These are phyloP conservation scores for Gyrodon lividus DNA, from an alignment of 768 basidiomycete genomes.

Conservation along the genomic window DNA sequence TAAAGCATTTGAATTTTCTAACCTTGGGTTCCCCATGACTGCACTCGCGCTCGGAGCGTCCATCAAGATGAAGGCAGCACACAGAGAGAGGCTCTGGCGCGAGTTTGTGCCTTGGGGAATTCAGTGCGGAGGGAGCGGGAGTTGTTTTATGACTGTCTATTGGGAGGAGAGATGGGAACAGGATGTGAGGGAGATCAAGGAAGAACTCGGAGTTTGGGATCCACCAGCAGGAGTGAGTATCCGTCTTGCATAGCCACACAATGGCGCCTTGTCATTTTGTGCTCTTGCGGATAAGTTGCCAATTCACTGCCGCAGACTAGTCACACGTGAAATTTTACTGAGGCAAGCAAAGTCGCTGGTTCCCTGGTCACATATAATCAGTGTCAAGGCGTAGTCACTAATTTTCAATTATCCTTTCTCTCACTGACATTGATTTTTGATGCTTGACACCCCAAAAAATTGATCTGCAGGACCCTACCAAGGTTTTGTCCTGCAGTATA, in stretches of 20 bases:
- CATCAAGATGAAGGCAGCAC: conserved; percentile 31
- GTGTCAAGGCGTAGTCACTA: no score
- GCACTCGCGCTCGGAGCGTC: conserved; percentile 66
- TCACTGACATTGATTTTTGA: no score
- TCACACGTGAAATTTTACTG: no score
- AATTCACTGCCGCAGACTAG: not conserved
- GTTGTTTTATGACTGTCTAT: conserved; percentile 83
- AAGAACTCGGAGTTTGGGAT: conserved; percentile 82
- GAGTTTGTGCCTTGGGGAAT: conserved; percentile 95
- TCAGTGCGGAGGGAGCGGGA: conserved; percentile 71
- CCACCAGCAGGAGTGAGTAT: conserved; percentile 49
- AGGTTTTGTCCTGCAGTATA: no score
- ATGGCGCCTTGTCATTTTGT: not conserved
- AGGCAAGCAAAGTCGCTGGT: no score
- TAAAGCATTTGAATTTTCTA: conserved; percentile 92
- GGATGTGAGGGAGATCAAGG: conserved; percentile 77
- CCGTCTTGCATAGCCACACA: not conserved
- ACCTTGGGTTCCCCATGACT: conserved; percentile 88
- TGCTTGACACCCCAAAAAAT: no score
- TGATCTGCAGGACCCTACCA: no score
- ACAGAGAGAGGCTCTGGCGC: conserved; percentile 57
- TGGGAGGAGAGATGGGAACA: conserved; percentile 96
- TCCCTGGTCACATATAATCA: no score
- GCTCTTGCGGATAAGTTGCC: not conserved
- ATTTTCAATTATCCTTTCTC: no score